Conservation (phyloP, 1,284 basidiomycete species). For the Ganoderma resinaceum region DNA sequence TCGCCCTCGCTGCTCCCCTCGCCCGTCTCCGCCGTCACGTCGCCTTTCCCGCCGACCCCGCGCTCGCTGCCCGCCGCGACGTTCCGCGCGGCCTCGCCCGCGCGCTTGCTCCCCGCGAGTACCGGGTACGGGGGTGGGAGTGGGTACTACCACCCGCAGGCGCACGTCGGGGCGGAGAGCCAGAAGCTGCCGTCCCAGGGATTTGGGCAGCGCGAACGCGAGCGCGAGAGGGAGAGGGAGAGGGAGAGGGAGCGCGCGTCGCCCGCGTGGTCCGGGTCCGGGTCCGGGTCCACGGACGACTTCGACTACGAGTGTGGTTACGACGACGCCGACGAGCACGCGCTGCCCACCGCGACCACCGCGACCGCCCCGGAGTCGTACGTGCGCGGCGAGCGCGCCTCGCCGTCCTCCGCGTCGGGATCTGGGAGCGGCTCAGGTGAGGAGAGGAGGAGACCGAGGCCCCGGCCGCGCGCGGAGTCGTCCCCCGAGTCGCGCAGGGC, state of each 20-base stretch:
- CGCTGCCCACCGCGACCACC: not conserved
- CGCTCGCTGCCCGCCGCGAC: constrained; percentile 25
- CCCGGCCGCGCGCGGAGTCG: constrained; percentile 18
- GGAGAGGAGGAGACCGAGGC: not conserved
- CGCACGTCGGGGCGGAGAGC: not conserved
- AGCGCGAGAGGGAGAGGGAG: not conserved
- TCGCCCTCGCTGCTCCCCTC: constrained; percentile 27
- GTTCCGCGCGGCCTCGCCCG: constrained; percentile 21
- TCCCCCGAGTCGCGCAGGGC: constrained; percentile 20
- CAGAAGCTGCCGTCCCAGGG: not conserved
- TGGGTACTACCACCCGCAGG: constrained; percentile 20
- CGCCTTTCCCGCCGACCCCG: constrained; percentile 30
- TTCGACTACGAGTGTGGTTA: not conserved
- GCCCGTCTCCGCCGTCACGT: constrained; percentile 27
- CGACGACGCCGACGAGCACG: constrained; percentile 21
- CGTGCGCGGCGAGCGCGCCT: constrained; percentile 24
- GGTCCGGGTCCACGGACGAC: constrained; percentile 10
- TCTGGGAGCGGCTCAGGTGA: not conserved
- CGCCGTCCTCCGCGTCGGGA: constrained; percentile 7
- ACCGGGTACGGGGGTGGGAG: constrained; percentile 4
- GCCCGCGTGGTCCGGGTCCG: not conserved
- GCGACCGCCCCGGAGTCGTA: constrained; percentile 22
- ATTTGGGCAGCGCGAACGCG: not conserved
- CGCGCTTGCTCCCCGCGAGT: constrained; percentile 10
- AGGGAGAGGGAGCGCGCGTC: not conserved